These are phyloP conservation scores for Hypoxylon rubiginosum DNA, from an alignment of 2,329 filamentous ascomycete genomes.

Conservation along the genomic window DNA sequence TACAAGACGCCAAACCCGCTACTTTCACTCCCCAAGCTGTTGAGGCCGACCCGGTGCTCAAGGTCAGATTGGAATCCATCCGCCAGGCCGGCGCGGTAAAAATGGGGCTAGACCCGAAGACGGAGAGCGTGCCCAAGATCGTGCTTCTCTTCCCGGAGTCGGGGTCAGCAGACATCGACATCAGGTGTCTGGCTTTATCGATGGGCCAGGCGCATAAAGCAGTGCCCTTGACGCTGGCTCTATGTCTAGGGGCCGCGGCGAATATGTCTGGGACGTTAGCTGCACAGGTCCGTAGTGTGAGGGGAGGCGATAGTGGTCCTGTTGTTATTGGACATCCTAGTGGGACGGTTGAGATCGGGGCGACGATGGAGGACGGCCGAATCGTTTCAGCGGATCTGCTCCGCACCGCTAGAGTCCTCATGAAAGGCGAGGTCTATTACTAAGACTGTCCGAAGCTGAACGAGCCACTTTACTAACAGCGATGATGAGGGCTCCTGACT, in stretches of 20 bases:
- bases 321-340: slow-evolving; percentile 63
- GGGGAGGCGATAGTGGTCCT: slow-evolving; percentile 18
- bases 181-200: slow-evolving; percentile 62
- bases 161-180: slow-evolving; percentile 49
- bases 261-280: slow-evolving; percentile 59
- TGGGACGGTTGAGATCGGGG: slow-evolving; percentile 62
- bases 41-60: slow-evolving; percentile 52
- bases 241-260: slow-evolving; percentile 57
- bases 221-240: slow-evolving; percentile 57
- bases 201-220: slow-evolving; percentile 62
- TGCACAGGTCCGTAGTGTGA: slow-evolving; percentile 24
- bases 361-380: slow-evolving; percentile 55
- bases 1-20: slow-evolving; percentile 24
- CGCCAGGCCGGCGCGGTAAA: slow-evolving; percentile 53
- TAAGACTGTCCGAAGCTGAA: slow-evolving; percentile 28
- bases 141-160: slow-evolving; percentile 53
- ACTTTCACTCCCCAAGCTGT: slow-evolving; percentile 47
- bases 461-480: too few relatives aligned
- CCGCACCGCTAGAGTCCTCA: slow-evolving; percentile 63
- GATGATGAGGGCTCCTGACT: too few relatives aligned
- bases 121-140: slow-evolving; percentile 60
- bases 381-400: slow-evolving; percentile 61
- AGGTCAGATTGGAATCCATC: slow-evolving; percentile 53
- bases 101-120: slow-evolving; percentile 58
- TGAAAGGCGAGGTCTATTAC: slow-evolving; percentile 64